Evolutionary conservation across 139 green algal genomes (phyloP), one percentile per base, ranked within the genome.

Genomic region (Limnomonas spitsbergensis): DNA sequence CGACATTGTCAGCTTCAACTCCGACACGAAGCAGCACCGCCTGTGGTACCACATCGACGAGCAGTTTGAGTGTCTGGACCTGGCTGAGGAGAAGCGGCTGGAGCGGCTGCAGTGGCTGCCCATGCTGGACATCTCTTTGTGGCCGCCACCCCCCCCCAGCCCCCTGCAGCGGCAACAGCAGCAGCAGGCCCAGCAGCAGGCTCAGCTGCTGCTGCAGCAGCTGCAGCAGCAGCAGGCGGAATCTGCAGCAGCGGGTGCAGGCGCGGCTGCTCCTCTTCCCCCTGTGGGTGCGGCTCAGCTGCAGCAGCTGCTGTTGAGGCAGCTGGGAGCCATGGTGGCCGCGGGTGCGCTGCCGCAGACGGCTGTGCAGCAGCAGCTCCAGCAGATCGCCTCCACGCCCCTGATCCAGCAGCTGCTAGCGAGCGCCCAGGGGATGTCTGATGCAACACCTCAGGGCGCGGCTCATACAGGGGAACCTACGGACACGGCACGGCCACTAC

Each of bases 41-140:
- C 75, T 96, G 40, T 90, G 77, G 80, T 95, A 95, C 81, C 77
- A 87, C 32, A 31, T 83, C 29, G 91, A 95, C 61, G 84, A 88
- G 56, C 38, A 75, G 68, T 77, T 0, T 34, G 36, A 35, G 78
- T 83, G 79, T 69, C 53, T 91, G 2, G 83, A 91, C 77, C 73
- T 91, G 26, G 39, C 3, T 24, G 38, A 39, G 39, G 91, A 93
- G 82, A 69, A 86, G 36, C 26, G 35, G 35, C 40, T 66, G 32
- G 82, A 82, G 14, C 71, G 89, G 2, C 69, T 94, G 78, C 83
- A 89, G 81, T 90, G 87, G 85, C 83, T 94, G 69, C 84, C 81
- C 0, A 53, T 81, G 2, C 35, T 54, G 0, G 79, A 86, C 2
- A 53, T 69, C 35, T 53, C 56, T 20, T 74, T 76, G 2, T 92